phyloP scores from a whole-genome alignment of 495 filamentous ascomycete genomes.

The Penicillium salamii region DNA sequence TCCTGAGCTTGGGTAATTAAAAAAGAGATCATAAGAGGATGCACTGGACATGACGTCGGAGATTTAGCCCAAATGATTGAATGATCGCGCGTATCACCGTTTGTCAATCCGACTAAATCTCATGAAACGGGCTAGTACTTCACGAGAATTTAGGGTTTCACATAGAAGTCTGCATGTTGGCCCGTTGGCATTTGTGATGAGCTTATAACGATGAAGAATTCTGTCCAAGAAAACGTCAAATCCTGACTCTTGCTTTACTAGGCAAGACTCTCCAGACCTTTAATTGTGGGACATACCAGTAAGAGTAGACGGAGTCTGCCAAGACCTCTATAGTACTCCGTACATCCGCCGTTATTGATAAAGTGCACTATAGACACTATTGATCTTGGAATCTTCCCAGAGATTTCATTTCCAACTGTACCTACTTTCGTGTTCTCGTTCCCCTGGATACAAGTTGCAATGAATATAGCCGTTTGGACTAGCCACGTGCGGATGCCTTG shows the following conservation, averaged over 20 bases:
- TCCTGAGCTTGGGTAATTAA: not conserved
- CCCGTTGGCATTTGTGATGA: not conserved
- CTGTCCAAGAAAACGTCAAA: too few relatives aligned
- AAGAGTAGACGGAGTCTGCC: too few relatives aligned
- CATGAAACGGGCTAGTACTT: conserved; percentile 1
- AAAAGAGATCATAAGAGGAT: conserved; percentile 2
- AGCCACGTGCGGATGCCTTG: not conserved
- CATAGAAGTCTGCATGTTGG: not conserved
- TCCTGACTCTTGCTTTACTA: too few relatives aligned
- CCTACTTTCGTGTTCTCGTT: too few relatives aligned
- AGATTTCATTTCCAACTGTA: too few relatives aligned
- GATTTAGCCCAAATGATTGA: not conserved
- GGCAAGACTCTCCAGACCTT: too few relatives aligned
- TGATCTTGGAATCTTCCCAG: too few relatives aligned
- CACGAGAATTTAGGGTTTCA: not conserved
- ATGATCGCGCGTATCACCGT: not conserved
- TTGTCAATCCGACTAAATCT: not conserved
- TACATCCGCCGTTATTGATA: too few relatives aligned
- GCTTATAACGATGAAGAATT: too few relatives aligned
- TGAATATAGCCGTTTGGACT: not conserved
- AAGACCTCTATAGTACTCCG: too few relatives aligned
- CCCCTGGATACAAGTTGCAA: not conserved
- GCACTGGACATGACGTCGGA: not conserved
- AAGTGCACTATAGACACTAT: too few relatives aligned
- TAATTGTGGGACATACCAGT: too few relatives aligned